Evolutionary conservation across 805 yeast species (phyloP), one percentile per base, ranked within the genome.

Genomic region (Saccharomyces eubayanus): DNA sequence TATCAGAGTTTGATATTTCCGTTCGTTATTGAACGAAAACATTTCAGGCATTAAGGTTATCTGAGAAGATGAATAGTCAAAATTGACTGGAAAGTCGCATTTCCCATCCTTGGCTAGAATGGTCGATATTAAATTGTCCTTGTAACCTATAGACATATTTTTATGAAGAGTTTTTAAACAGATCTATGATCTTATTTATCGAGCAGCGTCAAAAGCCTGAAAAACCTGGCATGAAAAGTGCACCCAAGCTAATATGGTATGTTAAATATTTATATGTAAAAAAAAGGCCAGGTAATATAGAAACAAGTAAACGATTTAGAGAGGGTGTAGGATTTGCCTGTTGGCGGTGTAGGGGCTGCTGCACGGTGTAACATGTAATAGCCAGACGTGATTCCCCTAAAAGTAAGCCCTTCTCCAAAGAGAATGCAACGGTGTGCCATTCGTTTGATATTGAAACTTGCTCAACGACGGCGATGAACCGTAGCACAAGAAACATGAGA

Each of bases 1-100:
- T 45, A 62, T 31, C 46, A 62, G 50, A 1, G 66, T 62, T 28
- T 50, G 56, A 47, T 55, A 55, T 48, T 59, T 62, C 28, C 57
- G 50, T 12, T 51, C 43, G 20, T 36, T 36, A 16, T 9, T 36
- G 16, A 16, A 36, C 20, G 43, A 36, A 9, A 36, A 36, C 21
- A 36, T 36, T n/a, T 36, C 43, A 6, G 43, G 43, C 43, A 36
- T 36, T 8, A 36, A 11, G 16, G 43, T 36, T 36, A 36, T 16
- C 24, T 36, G 43, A 2, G 43, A 36, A 16, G 43, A 16, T 11
- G 43, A 36, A 16, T 16, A 36, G 8, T 16, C 43, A 16, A 36
- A 36, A 36, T 6, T 36, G 5, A 36, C 16, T 8, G 43, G 43
- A 10, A 36, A 36, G 10, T 36, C 43, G 20, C 43, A 36, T 36